These are phyloP conservation scores for Gentiana macrophylla DNA, from an alignment of 257 asterid species.

Conservation along the genomic window DNA sequence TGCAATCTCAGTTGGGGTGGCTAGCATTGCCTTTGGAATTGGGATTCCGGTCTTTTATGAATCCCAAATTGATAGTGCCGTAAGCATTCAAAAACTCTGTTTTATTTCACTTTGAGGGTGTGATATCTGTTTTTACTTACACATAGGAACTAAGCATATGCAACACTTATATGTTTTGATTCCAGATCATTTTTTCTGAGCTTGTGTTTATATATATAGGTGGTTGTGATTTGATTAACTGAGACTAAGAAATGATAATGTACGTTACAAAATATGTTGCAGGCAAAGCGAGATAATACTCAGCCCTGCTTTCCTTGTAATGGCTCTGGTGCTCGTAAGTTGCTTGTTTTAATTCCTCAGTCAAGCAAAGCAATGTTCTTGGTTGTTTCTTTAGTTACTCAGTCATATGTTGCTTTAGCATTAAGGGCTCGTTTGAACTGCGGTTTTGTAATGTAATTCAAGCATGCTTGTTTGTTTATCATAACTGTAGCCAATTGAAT, in stretches of 20 bases:
- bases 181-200: too few relatives aligned
- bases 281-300: conserved; percentile 86
- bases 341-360: background rate
- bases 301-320: conserved; percentile 94
- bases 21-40: conserved; percentile 76
- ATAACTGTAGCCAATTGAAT: too few relatives aligned
- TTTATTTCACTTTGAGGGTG: background rate
- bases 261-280: conserved; percentile 12
- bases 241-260: background rate
- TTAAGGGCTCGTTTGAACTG: too few relatives aligned
- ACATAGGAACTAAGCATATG: background rate
- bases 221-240: too few relatives aligned
- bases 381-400: background rate
- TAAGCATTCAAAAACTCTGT: conserved; percentile 18
- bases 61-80: conserved; percentile 77
- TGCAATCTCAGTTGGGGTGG: conserved; percentile 78
- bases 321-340: conserved; percentile 93
- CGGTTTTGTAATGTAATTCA: too few relatives aligned
- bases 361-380: too few relatives aligned
- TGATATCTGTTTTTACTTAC: background rate
- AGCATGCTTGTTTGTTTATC: too few relatives aligned
- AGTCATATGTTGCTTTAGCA: too few relatives aligned
- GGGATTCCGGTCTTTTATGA: conserved; percentile 94
- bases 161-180: too few relatives aligned
- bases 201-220: too few relatives aligned